Conservation (phyloP, 495 filamentous ascomycete genomes). For the Tuber brumale region DNA sequence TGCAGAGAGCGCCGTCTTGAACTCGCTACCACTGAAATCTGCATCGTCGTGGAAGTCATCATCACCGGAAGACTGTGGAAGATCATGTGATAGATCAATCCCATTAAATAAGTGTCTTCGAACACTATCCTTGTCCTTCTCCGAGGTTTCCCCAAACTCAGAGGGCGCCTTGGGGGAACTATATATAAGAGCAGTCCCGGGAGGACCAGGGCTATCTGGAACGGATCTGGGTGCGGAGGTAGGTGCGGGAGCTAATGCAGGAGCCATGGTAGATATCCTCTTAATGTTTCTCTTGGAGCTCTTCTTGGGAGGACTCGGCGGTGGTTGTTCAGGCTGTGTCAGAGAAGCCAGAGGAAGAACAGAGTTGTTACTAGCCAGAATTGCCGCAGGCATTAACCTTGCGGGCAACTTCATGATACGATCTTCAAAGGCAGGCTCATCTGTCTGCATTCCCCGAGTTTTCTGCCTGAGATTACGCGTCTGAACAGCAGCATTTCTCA, state of each 20-base stretch:
- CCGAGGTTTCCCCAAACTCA: conserved; percentile 17
- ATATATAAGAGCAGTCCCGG: conserved; percentile 50
- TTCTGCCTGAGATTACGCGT: conserved; percentile 47
- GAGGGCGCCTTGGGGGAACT: conserved; percentile 26
- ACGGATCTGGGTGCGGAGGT: conserved; percentile 29
- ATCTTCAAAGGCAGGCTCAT: conserved; percentile 73
- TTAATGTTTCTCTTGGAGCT: conserved; percentile 37
- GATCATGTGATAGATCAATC: conserved; percentile 32
- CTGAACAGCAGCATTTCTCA: conserved; percentile 48
- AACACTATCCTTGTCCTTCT: conserved; percentile 44
- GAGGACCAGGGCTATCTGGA: conserved; percentile 46
- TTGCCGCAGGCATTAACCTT: conserved; percentile 68
- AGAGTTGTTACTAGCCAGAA: conserved; percentile 42
- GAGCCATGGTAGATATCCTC: conserved; percentile 34
- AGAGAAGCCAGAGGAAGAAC: conserved; percentile 13
- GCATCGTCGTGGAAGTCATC: conserved; percentile 46
- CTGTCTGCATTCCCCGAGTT: conserved; percentile 77
- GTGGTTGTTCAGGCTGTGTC: conserved; percentile 41
- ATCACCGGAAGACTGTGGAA: conserved; percentile 38
- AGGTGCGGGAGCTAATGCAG: conserved; percentile 25
- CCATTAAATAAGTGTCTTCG: conserved; percentile 35
- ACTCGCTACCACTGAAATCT: conserved; percentile 60
- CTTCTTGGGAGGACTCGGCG: conserved; percentile 35
- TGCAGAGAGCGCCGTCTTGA: conserved; percentile 57
- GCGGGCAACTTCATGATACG: conserved; percentile 66